Percentiles rank a stretch among this genome's conserved stretches.
These are phyloP conservation scores for Bretschneidera sinensis DNA, from an alignment of 345 rosid species.

Conservation along the genomic window DNA sequence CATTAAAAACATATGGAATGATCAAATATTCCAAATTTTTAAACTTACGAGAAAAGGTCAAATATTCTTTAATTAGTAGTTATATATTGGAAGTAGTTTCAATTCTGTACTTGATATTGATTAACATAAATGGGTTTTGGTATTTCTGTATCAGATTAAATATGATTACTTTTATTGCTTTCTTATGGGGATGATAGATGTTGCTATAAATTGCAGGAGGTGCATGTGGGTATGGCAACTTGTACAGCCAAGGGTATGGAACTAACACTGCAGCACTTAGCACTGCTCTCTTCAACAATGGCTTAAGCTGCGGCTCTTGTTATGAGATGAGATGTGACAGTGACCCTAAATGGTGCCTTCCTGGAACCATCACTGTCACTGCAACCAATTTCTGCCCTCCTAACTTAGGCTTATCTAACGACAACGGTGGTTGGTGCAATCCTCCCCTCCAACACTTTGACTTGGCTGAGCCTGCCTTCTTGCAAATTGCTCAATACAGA, in stretches of 20 bases:
- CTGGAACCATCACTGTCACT: conserved; percentile 60
- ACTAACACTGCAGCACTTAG: conserved; percentile 77
- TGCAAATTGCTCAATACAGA: conserved; percentile 84
- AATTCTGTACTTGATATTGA: too few relatives aligned
- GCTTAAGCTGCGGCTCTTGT: conserved; percentile 74
- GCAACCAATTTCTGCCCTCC: conserved; percentile 95
- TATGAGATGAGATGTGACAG: conserved; percentile 62
- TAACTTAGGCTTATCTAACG: conserved; percentile 56
- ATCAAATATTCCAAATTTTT: too few relatives aligned
- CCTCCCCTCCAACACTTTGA: conserved; percentile 98
- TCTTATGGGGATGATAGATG: too few relatives aligned
- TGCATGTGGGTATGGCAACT: conserved; percentile 76
- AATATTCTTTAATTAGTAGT: too few relatives aligned
- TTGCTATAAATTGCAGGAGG: conserved; percentile 41
- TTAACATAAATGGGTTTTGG: too few relatives aligned
- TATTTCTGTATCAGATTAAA: too few relatives aligned
- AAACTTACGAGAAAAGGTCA: too few relatives aligned
- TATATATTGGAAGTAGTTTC: too few relatives aligned
- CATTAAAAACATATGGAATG: too few relatives aligned
- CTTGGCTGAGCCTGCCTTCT: conserved; percentile 91
- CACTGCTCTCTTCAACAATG: conserved; percentile 75
- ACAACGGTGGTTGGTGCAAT: conserved; percentile 98
- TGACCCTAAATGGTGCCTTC: conserved; percentile 70
- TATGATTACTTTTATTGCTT: too few relatives aligned
- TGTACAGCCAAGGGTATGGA: conserved; percentile 74